Evolutionary conservation across 1,284 basidiomycete genomes (phyloP).

Genomic region (Leccinum ponderosum): DNA sequence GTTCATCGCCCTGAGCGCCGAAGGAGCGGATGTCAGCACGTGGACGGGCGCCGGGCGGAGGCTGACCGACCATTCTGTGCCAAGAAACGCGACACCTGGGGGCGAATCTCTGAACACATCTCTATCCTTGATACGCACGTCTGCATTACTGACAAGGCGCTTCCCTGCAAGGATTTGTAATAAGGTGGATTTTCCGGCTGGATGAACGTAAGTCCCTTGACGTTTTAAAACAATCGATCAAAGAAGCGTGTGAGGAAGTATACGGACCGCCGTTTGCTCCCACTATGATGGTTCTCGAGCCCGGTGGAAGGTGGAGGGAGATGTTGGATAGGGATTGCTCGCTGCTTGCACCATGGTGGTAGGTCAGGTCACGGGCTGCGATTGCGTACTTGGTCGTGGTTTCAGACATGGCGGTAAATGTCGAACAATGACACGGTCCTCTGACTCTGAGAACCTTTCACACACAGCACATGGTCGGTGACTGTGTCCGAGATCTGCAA

Average conservation of each 20-base stretch:
- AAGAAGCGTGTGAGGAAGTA: neutral
- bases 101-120: constrained; percentile 85
- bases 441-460: neutral
- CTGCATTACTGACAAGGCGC: constrained; percentile 70
- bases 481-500: neutral
- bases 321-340: constrained; percentile 64
- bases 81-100: constrained; percentile 85
- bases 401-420: constrained; percentile 1
- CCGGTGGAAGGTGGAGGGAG: constrained; percentile 64
- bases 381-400: constrained; percentile 39
- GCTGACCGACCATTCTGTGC: constrained; percentile 78
- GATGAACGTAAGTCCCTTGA: neutral
- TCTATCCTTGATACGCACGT: constrained; percentile 71
- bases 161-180: constrained; percentile 95
- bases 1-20: constrained; percentile 80
- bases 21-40: neutral
- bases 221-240: neutral
- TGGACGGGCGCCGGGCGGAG: neutral
- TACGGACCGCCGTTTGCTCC: constrained; percentile 88
- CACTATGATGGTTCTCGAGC: constrained; percentile 80
- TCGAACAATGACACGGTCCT: neutral
- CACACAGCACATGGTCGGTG: neutral
- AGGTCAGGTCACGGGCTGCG: constrained; percentile 61
- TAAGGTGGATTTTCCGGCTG: constrained; percentile 92
- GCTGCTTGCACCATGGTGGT: constrained; percentile 47